phyloP scores from a whole-genome alignment of 2,329 filamentous ascomycete species.

The Arthrobotrys sinensis region DNA sequence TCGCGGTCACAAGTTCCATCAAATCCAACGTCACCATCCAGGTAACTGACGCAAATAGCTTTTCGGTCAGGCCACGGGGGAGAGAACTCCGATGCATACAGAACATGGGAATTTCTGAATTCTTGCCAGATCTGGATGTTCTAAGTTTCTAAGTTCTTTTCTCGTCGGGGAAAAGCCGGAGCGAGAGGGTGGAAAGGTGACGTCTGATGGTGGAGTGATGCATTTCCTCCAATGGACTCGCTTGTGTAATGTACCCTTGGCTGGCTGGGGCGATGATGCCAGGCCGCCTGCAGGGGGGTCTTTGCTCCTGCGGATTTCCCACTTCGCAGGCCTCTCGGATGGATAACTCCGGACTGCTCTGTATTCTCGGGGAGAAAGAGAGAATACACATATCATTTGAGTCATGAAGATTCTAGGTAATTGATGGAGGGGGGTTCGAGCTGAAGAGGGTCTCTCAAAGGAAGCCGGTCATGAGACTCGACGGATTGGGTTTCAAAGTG shows the following conservation, averaged over 20 bases:
- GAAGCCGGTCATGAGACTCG: slow-evolving; percentile 14
- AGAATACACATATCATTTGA: background rate
- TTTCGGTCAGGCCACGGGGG: slow-evolving; percentile 10
- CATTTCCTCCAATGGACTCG: background rate
- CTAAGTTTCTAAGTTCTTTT: background rate
- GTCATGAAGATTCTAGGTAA: background rate
- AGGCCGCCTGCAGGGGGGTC: background rate
- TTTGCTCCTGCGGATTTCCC: no score
- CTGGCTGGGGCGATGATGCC: background rate
- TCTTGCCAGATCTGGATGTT: slow-evolving; percentile 12
- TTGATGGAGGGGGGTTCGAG: background rate
- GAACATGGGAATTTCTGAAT: background rate
- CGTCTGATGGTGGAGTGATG: slow-evolving; percentile 58
- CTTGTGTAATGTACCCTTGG: slow-evolving; percentile 12
- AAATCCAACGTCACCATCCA: slow-evolving; percentile 12
- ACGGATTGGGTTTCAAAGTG: slow-evolving; percentile 11
- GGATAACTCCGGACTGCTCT: no score
- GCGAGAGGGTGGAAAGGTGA: slow-evolving; percentile 15
- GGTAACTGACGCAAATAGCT: slow-evolving; percentile 22
- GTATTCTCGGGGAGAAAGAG: no score
- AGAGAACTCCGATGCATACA: background rate
- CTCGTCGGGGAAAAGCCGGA: slow-evolving; percentile 37
- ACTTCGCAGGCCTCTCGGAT: no score
- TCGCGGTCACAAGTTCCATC: slow-evolving; percentile 27
- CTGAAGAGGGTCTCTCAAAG: slow-evolving; percentile 18